phyloP scores from a whole-genome alignment of 805 yeast genomes.

The Ogataea parapolymorpha region DNA sequence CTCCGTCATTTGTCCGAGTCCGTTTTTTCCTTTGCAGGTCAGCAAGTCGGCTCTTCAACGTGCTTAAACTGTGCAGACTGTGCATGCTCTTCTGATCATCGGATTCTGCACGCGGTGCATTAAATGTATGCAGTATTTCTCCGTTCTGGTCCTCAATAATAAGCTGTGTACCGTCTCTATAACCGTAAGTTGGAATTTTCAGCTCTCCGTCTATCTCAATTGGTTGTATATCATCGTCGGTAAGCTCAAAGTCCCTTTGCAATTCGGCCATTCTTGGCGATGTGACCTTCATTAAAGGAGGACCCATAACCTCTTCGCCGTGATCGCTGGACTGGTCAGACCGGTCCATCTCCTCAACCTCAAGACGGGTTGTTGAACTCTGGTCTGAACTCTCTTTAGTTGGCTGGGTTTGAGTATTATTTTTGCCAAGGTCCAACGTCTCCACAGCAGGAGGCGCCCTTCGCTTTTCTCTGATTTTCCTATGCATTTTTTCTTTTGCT shows the following conservation, averaged over 20 bases:
- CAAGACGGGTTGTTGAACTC: neutral
- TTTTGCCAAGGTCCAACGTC: slow-evolving; percentile 33
- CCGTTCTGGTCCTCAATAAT: slow-evolving; percentile 84
- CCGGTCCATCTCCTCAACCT: neutral
- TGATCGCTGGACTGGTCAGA: slow-evolving; percentile 1
- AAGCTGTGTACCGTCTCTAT: slow-evolving; percentile 65
- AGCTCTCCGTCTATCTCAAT: slow-evolving; percentile 31
- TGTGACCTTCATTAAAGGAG: slow-evolving; percentile 10
- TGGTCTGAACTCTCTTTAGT: slow-evolving; percentile 11
- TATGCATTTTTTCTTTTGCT: slow-evolving; percentile 17
- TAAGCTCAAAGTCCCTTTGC: slow-evolving; percentile 16
- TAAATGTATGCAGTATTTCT: slow-evolving; percentile 63
- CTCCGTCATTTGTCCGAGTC: slow-evolving; percentile 2
- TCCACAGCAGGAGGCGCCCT: slow-evolving; percentile 34
- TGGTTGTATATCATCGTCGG: slow-evolving; percentile 29
- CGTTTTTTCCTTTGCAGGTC: neutral
- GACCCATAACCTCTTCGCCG: slow-evolving; percentile 7
- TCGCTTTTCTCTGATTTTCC: slow-evolving; percentile 27
- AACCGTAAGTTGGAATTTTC: slow-evolving; percentile 42
- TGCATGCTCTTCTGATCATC: slow-evolving; percentile 16
- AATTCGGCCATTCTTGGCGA: slow-evolving; percentile 17
- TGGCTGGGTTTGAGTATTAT: slow-evolving; percentile 14
- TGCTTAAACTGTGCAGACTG: slow-evolving; percentile 20
- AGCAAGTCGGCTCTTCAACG: slow-evolving; percentile 14
- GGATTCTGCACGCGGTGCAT: slow-evolving; percentile 15